These are phyloP conservation scores for Austroboletus niveus DNA, from an alignment of 1,284 basidiomycete species.

Conservation along the genomic window DNA sequence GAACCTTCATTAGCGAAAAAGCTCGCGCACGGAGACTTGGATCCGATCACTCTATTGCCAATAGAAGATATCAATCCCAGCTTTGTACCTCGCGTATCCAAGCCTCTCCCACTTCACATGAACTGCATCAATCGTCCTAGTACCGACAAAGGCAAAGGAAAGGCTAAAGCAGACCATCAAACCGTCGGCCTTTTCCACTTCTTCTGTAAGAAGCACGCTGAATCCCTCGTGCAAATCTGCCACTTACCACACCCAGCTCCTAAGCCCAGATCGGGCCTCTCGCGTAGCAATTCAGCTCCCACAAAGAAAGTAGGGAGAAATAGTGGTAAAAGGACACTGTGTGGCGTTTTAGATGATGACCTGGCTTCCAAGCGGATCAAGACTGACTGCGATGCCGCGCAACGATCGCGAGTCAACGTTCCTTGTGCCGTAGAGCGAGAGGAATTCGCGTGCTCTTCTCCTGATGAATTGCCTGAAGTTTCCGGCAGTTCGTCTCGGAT, in stretches of 20 bases:
- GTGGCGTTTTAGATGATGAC: slow-evolving; percentile 67
- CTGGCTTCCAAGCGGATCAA: slow-evolving; percentile 49
- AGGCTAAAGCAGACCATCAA: slow-evolving; percentile 38
- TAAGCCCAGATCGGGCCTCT: slow-evolving; percentile 36
- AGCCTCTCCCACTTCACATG: slow-evolving; percentile 37
- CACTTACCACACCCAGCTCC: slow-evolving; percentile 41
- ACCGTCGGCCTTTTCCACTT: slow-evolving; percentile 53
- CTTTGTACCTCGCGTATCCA: slow-evolving; percentile 52
- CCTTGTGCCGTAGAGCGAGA: slow-evolving; percentile 17
- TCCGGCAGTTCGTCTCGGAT: slow-evolving; percentile 33
- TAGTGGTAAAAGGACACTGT: slow-evolving; percentile 72
- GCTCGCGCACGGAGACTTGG: slow-evolving; percentile 74
- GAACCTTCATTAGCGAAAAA: slow-evolving; percentile 57
- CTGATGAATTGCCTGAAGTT: slow-evolving; percentile 36
- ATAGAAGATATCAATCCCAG: slow-evolving; percentile 81
- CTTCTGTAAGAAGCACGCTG: slow-evolving; percentile 50
- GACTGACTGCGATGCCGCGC: slow-evolving; percentile 30
- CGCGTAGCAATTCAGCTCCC: slow-evolving; percentile 30
- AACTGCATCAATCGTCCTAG: slow-evolving; percentile 29
- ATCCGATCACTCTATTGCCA: slow-evolving; percentile 71
- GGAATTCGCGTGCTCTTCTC: slow-evolving; percentile 5
- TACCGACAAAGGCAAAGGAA: slow-evolving; percentile 39
- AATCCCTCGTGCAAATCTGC: slow-evolving; percentile 26
- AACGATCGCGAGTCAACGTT: slow-evolving; percentile 34
- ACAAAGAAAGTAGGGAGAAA: slow-evolving; percentile 46